Percentiles rank a stretch among this genome's conserved stretches.
Evolutionary conservation across 73 alveolate genomes (phyloP).

Genomic region (Vitrella brassicaformis): DNA sequence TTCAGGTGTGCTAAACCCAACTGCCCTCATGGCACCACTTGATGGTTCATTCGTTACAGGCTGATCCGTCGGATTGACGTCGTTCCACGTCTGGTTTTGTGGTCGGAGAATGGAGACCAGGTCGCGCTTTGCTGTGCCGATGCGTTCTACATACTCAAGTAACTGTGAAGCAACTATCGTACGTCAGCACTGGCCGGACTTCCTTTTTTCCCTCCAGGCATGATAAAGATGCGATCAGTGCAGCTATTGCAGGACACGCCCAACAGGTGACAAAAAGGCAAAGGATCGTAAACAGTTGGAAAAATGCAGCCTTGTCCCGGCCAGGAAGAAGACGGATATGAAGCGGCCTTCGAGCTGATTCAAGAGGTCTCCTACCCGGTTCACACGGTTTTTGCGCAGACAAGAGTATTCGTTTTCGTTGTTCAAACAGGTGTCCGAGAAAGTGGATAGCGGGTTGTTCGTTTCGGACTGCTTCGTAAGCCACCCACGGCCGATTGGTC

Average conservation of each 20-base stretch:
- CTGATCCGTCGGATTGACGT: conserved; percentile 86
- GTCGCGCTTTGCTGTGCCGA: conserved; percentile 25
- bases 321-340: background rate
- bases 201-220: conserved; percentile 1
- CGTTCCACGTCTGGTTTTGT: conserved; percentile 74
- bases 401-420: background rate
- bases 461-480: conserved; percentile 31
- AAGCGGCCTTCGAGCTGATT: conserved; percentile 28
- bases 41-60: conserved; percentile 18
- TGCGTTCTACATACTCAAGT: conserved; percentile 31
- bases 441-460: conserved; percentile 25
- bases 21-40: too few species aligned
- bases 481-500: too few species aligned
- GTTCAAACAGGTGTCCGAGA: background rate
- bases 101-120: conserved; percentile 41
- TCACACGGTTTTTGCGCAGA: background rate
- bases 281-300: too few species aligned
- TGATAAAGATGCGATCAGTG: conserved; percentile 13
- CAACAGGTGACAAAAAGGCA: background rate
- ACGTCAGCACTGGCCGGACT: background rate
- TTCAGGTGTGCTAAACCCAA: too few species aligned
- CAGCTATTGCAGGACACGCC: background rate
- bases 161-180: background rate
- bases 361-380: conserved; percentile 23
- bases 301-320: background rate